A percentile compares a stretch with the other conserved stretches of the same genome.
Evolutionary conservation across 2,329 filamentous ascomycete genomes (phyloP).

Genomic region (Aspergillus brasiliensis): DNA sequence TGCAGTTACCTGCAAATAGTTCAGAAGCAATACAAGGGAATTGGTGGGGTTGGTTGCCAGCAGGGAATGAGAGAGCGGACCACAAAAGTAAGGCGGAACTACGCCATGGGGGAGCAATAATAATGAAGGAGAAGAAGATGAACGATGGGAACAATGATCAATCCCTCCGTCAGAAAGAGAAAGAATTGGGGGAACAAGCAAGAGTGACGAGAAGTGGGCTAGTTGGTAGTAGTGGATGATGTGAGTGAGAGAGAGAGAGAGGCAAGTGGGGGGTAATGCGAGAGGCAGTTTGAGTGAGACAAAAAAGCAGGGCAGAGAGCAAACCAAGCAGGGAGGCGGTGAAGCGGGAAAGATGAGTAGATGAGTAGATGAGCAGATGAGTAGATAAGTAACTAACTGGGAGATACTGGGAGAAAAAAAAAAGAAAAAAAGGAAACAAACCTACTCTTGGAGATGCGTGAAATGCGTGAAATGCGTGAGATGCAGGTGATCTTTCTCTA

Average conservation of each 20-base stretch:
- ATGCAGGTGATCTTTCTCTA: not conserved
- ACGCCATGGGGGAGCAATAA: conserved; percentile 15
- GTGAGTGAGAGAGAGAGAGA: not conserved
- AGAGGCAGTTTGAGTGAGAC: not conserved
- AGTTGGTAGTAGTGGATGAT: not conserved
- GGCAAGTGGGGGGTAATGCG: not conserved
- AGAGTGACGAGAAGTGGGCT: not conserved
- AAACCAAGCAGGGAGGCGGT: conserved; percentile 12
- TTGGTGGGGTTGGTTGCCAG: not conserved
- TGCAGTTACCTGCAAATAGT: conserved; percentile 21
- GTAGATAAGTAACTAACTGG: too few relatives aligned
- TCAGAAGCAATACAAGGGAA: conserved; percentile 8
- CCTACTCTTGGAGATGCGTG: not conserved
- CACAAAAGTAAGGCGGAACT: conserved; percentile 6
- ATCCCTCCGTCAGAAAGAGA: not conserved
- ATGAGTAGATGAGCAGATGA: not conserved
- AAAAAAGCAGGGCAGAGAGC: not conserved
- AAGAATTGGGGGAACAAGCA: not conserved
- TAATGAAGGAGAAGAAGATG: not conserved
- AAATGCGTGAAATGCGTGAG: not conserved
- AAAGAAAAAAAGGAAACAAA: not conserved
- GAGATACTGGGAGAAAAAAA: not conserved
- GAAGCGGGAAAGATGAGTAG: not conserved
- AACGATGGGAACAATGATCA: not conserved
- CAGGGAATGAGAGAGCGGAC: not conserved